Conservation (phyloP, 2,329 filamentous ascomycete genomes). For the Dryadomyces quercus-mongolicae region DNA sequence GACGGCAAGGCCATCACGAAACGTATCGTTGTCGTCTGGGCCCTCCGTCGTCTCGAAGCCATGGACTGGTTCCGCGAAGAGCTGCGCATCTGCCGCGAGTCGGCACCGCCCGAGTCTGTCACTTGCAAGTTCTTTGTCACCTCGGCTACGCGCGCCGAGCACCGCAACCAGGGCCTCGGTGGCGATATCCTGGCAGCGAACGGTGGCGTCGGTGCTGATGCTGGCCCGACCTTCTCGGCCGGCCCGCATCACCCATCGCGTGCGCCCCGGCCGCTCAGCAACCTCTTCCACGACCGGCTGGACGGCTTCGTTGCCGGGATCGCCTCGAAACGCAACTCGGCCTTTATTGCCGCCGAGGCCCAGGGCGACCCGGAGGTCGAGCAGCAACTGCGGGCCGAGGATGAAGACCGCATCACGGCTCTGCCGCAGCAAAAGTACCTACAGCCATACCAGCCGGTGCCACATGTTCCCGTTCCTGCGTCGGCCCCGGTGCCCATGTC, state of each 20-base stretch:
- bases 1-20: conserved; percentile 89
- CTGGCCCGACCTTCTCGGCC: neutral
- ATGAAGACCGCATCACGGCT: conserved; percentile 74
- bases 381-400: conserved; percentile 65
- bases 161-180: conserved; percentile 25
- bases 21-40: conserved; percentile 87
- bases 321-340: conserved; percentile 75
- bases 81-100: conserved; percentile 79
- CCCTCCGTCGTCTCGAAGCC: conserved; percentile 77
- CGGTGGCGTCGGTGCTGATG: neutral
- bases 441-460: conserved; percentile 36
- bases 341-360: conserved; percentile 70
- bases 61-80: conserved; percentile 99
- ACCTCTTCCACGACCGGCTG: conserved; percentile 71
- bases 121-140: conserved; percentile 95
- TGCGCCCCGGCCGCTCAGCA: conserved; percentile 55
- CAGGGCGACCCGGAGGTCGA: conserved; percentile 69
- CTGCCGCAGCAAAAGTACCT: conserved; percentile 59
- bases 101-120: conserved; percentile 75
- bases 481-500: conserved; percentile 13
- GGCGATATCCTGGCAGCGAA: neutral
- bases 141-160: conserved; percentile 47
- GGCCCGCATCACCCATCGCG: conserved; percentile 22
- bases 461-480: conserved; percentile 15
- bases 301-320: conserved; percentile 81